These are phyloP conservation scores for Vairimorpha ceranae DNA, from an alignment of 371 early-diverging fungal genomes.

Conservation along the genomic window DNA sequence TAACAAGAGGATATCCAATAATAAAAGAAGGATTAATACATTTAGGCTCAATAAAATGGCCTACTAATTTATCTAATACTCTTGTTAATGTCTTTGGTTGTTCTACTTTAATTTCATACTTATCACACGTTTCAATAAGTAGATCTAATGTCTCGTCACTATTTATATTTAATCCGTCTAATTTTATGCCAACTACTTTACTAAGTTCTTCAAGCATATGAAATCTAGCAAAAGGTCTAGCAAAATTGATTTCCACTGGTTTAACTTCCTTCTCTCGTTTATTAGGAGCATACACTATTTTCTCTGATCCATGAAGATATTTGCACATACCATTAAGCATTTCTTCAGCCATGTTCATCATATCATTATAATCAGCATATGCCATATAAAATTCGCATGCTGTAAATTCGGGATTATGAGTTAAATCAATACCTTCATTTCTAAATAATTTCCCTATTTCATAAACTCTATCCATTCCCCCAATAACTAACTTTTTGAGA, in stretches of 20 bases:
- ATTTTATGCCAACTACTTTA: conserved; percentile 73
- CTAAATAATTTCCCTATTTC: conserved; percentile 99
- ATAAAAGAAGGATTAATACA: conserved; percentile 94
- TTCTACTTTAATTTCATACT: conserved; percentile 80
- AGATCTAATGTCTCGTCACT: conserved; percentile 73
- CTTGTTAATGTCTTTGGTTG: conserved; percentile 87
- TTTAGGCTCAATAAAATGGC: conserved; percentile 84
- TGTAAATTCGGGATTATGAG: conserved; percentile 99
- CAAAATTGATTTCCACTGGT: conserved; percentile 77
- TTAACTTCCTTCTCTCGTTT: conserved; percentile 68
- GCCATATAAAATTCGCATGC: conserved; percentile 98
- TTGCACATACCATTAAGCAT: conserved; percentile 82
- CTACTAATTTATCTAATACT: conserved; percentile 92
- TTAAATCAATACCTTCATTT: conserved; percentile 97
- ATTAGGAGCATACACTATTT: conserved; percentile 80
- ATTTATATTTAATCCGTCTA: conserved; percentile 73
- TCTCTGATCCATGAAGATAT: conserved; percentile 74
- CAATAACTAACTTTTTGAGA: conserved; percentile 92
- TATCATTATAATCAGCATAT: conserved; percentile 90
- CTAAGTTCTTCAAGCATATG: conserved; percentile 85
- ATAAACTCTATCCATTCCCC: conserved; percentile 95
- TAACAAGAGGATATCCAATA: conserved; percentile 89
- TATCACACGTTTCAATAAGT: conserved; percentile 77
- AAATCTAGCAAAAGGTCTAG: conserved; percentile 86
- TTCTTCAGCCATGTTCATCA: conserved; percentile 86